A percentile compares a stretch with the other conserved stretches of the same genome.
These are phyloP conservation scores for Triticum urartu DNA, from an alignment of 176 grass and related monocot species.

Conservation along the genomic window DNA sequence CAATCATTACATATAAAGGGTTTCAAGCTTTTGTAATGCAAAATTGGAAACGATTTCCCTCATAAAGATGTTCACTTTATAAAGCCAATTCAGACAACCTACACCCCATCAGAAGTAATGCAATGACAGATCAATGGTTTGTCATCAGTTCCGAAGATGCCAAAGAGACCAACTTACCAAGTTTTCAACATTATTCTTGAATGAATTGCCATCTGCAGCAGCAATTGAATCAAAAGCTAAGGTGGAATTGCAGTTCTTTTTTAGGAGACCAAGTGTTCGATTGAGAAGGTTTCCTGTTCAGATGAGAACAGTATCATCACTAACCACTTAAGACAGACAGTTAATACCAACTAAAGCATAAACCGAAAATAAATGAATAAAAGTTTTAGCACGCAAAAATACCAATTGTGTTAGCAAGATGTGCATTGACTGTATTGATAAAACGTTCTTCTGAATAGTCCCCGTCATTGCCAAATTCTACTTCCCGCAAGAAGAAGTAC, in stretches of 20 bases:
- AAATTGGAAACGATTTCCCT: neutral
- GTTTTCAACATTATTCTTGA: conserved; percentile 67
- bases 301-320: conserved; percentile 23
- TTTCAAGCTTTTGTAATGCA: neutral
- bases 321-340: neutral
- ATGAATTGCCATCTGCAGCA: conserved; percentile 68
- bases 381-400: conserved; percentile 21
- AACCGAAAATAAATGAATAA: neutral
- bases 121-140: conserved; percentile 11
- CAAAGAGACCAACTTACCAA: conserved; percentile 51
- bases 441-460: conserved; percentile 98
- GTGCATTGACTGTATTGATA: conserved; percentile 93
- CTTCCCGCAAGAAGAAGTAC: conserved; percentile 96
- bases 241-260: conserved; percentile 88
- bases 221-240: conserved; percentile 67
- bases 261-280: conserved; percentile 87
- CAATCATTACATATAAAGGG: neutral
- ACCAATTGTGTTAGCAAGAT: conserved; percentile 98
- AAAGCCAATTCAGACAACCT: conserved; percentile 2
- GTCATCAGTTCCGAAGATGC: neutral
- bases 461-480: conserved; percentile 91
- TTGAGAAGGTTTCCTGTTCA: conserved; percentile 92
- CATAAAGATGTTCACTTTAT: neutral
- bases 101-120: neutral
- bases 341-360: conserved; percentile 11